Base-by-base conservation (phyloP, 2,329 filamentous ascomycete genomes). In the Fusarium decemcellulare region DNA sequence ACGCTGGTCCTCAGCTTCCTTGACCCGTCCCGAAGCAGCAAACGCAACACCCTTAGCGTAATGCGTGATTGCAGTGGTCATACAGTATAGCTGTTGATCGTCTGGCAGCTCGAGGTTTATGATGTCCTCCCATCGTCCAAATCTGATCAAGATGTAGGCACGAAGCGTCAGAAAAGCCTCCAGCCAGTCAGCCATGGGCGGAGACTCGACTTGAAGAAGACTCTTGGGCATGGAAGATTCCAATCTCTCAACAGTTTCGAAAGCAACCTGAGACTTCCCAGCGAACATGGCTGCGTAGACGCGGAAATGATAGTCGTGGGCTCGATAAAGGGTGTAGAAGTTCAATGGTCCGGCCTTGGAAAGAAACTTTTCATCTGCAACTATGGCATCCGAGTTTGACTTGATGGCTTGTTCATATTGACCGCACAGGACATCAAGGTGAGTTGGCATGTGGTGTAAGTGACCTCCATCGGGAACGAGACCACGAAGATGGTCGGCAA, bases 281-380 rank as follows among this genome's bases (percentile, higher is more conserved):
- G 91, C 87, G 69, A 95, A 92, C 92, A 95, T 93, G 61, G 92
- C 92, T 1, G 90, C 90, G 75, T 95, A 95, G 52, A 94, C 86
- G 3, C 88, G 86, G 68, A 93, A 94, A 74, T 95, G 92, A 72
- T 90, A 91, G 74, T 95, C 85, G 75, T 95, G 93, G 52, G 87
- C 86, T 14, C 92, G 87, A 76, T 95, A 95, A 6, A 94, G 85
- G 0, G 90, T 91, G 80, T 95, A 95, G 76, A 95, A 94, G 76
- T 92, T 92, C 65, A 88, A 77, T 0, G 88, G 82, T 0, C 92
- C 91, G 8, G 86, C 82, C 6, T 84, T 81, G 0, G 80, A 78
- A 3, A 93, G 82, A 73, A 87, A 94, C 69, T 87, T 88, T 53
- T 92, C 87, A 74, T 95, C 92, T 2, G 91, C 91, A 0, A 79